Evolutionary conservation across 2,329 filamentous ascomycete species (phyloP).

Genomic region (Ophiosphaerella narmari): DNA sequence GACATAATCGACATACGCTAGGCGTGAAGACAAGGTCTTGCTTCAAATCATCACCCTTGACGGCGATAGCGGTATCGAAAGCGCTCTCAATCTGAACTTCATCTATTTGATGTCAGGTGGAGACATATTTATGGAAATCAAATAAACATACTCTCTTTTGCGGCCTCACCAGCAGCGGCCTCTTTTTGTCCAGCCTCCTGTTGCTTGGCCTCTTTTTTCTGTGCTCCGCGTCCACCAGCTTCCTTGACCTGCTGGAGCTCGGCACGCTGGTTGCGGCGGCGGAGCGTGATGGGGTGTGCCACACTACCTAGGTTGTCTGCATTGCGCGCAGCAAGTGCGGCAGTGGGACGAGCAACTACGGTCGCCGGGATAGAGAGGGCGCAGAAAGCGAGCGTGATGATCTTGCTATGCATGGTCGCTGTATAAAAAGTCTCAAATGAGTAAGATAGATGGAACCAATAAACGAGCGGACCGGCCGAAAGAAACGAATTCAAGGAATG

Average conservation of each 20-base stretch:
- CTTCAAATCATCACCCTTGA: slow-evolving; percentile 24
- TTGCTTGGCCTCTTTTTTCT: background rate
- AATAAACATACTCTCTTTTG: slow-evolving; percentile 9
- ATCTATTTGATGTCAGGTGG: slow-evolving; percentile 6
- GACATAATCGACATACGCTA: slow-evolving; percentile 1
- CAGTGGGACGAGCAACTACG: slow-evolving; percentile 2
- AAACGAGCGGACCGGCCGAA: slow-evolving; percentile 17
- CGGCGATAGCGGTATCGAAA: slow-evolving; percentile 11
- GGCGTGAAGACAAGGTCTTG: slow-evolving; percentile 28
- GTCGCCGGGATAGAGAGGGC: slow-evolving; percentile 1
- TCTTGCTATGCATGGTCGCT: slow-evolving; percentile 10
- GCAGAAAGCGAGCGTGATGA: slow-evolving; percentile 10
- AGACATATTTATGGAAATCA: background rate
- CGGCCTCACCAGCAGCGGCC: slow-evolving; percentile 1
- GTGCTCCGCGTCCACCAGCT: background rate
- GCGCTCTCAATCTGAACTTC: slow-evolving; percentile 15
- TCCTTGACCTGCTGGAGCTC: slow-evolving; percentile 1
- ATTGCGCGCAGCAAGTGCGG: background rate
- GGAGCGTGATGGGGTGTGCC: background rate
- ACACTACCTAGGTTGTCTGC: background rate
- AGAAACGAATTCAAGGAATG: slow-evolving; percentile 1
- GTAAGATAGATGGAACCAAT: background rate
- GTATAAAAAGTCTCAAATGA: background rate
- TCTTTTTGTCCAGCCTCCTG: slow-evolving; percentile 4
- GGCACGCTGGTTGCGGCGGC: background rate